Evolutionary conservation across 352 stramenopile species (phyloP), one percentile per base, ranked within the genome.

Genomic region (Globisporangium paddicum): DNA sequence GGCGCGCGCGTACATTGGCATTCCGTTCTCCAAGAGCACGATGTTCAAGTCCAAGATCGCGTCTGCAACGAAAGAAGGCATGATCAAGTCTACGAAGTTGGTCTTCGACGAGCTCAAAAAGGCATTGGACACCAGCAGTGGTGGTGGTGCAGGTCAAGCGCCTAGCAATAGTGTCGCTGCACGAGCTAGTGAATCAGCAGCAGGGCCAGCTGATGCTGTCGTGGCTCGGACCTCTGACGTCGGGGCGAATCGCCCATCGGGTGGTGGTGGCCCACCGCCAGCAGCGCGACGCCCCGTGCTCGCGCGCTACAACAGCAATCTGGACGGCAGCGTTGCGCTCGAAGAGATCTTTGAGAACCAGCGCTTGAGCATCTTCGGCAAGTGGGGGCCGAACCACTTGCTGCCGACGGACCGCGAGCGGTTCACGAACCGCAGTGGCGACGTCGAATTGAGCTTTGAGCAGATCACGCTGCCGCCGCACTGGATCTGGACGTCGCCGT

Each of bases 291-390:
- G 67, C 5, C 53, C 82, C 0, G 75, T 71, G 47, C 58, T 87
- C 18, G 66, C 72, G 34, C 70, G 78, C 6, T 81, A 86, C 55
- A 89, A 89, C 60, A 87, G 78, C 51, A 87, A 77, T 3, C 52
- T 89, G 10, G 77, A 90, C 62, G 78, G 77, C 56, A 90, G 80
- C 37, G 82, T 94, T 3, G 84, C 75, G 9, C 68, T 94, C 19
- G 84, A 94, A 62, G 84, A 94, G 67, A 91, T 94, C 64, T 94
- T 94, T 65, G 82, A 94, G 64, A 94, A 94, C 63, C 85, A 94
- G 64, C 85, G 85, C 16, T 74, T 94, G 58, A 91, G 82, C 63
- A 87, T 94, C 63, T 94, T 94, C 71, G 82, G 82, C 32, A 94
- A 94, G 48, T 95, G 85, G 85, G 85, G 80, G 0, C 85, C 85